Evolutionary conservation across 768 basidiomycete genomes (phyloP), one percentile per base, ranked within the genome.

Genomic region (Phaeotremella skinneri): DNA sequence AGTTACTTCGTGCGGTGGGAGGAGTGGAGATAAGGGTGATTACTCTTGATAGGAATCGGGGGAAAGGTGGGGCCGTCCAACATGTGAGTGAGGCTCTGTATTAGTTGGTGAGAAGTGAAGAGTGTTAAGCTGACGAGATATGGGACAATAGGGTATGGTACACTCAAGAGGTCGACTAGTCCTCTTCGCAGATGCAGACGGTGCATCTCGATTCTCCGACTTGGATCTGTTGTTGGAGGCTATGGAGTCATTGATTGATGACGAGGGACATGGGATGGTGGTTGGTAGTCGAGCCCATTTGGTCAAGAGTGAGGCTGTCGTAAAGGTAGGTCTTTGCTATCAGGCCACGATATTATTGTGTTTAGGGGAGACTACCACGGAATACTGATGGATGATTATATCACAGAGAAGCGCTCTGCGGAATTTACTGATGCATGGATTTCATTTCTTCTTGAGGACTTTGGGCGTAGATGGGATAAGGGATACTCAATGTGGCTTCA

Each of bases 401-500:
- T n/a, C 1, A 23, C 75, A 96, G 91, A 88, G 93, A 27, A 94
- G 91, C 5, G 64, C 87, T 43, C 77, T 94, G 20, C 88, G 93
- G 30, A 97, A 96, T 70, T 79, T 94, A 58, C 85, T 94, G 56
- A 97, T 96, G 93, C 87, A 94, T 70, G 88, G 87, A 3, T 83
- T 97, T 58, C 93, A 97, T 75, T 86, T 89, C 20, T 85, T 92
- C 72, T 82, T 96, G 7, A 85, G 87, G 32, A 83, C 94, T 47
- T 85, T 94, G 29, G 92, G 93, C 48, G 91, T 92, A 2, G 87
- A 87, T 6, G 87, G 90, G 70, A 88, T 94, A 60, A 85, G 89
- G 25, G 92, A 96, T 79, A 97, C 93, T 17, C 93, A 96, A 74
- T 96, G 93, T 72, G 93, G 93, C 30, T 97, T 97, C 85, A 97